These are phyloP conservation scores for Sordariomycetes sp. DNA, from an alignment of 2,329 filamentous ascomycete genomes.

Conservation along the genomic window DNA sequence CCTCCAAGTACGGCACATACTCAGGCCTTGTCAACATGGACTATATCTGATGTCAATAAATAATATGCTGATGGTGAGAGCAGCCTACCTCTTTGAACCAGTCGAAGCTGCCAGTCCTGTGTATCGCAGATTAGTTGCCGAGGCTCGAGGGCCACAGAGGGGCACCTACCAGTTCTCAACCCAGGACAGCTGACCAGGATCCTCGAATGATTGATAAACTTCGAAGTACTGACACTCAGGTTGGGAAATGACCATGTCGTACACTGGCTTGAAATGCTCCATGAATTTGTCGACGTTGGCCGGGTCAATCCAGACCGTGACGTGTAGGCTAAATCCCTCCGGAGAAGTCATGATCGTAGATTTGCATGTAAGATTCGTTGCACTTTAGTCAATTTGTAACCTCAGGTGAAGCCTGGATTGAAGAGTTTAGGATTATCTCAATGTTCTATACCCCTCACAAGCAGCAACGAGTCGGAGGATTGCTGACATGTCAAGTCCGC, in stretches of 20 bases:
- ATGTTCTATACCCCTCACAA: too few species aligned
- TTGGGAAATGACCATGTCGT: constrained; percentile 3
- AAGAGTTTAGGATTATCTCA: too few species aligned
- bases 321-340: not conserved
- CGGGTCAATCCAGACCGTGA: constrained; percentile 13
- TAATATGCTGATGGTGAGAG: not conserved
- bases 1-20: not conserved
- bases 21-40: not conserved
- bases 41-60: not conserved
- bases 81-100: not conserved
- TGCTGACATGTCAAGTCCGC: too few species aligned
- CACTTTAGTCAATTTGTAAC: too few species aligned
- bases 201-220: constrained; percentile 5
- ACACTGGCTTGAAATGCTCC: constrained; percentile 4
- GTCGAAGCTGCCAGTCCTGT: not conserved
- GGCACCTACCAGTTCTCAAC: constrained; percentile 7
- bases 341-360: not conserved
- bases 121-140: too few species aligned
- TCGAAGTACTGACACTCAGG: constrained; percentile 6
- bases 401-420: too few species aligned
- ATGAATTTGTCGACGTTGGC: constrained; percentile 4
- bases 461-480: too few species aligned
- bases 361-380: too few species aligned
- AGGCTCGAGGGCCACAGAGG: too few species aligned
- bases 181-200: constrained; percentile 3